phyloP scores from a whole-genome alignment of 1,284 basidiomycete genomes.

The Veloboletus limbatus region DNA sequence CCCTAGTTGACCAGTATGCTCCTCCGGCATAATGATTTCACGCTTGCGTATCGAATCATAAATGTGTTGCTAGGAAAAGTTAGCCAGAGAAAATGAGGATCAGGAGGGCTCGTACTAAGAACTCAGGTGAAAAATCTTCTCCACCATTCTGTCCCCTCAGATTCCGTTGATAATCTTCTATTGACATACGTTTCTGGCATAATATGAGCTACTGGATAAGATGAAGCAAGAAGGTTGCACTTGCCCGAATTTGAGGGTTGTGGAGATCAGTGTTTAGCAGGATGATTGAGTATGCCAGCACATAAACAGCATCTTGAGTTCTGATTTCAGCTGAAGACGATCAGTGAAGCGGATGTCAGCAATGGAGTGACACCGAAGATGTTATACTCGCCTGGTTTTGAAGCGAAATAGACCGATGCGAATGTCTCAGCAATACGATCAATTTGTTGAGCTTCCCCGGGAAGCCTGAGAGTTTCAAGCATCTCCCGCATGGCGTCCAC shows the following conservation, averaged over 20 bases:
- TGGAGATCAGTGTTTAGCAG: constrained; percentile 99
- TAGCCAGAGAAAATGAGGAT: constrained; percentile 4
- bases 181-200: constrained; percentile 87
- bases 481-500: constrained; percentile 95
- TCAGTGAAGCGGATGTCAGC: constrained; percentile 8
- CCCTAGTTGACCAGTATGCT: constrained; percentile 94
- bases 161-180: constrained; percentile 93
- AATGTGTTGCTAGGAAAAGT: constrained; percentile 63
- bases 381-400: constrained; percentile 60
- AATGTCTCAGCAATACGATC: constrained; percentile 94
- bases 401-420: constrained; percentile 86
- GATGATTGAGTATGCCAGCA: constrained; percentile 94
- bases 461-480: constrained; percentile 91
- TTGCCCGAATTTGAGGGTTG: constrained; percentile 90
- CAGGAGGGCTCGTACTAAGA: constrained; percentile 58
- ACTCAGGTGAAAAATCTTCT: constrained; percentile 81
- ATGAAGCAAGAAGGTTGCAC: constrained; percentile 25
- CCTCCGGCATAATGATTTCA: constrained; percentile 98
- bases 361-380: neutral
- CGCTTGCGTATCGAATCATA: constrained; percentile 93
- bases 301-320: constrained; percentile 91
- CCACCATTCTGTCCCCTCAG: constrained; percentile 91
- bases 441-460: constrained; percentile 96
- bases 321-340: constrained; percentile 73
- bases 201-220: constrained; percentile 12